Evolutionary conservation across 2,329 filamentous ascomycete species (phyloP), one percentile per base, ranked within the genome.

Genomic region (Ophiostoma triangulosporum): DNA sequence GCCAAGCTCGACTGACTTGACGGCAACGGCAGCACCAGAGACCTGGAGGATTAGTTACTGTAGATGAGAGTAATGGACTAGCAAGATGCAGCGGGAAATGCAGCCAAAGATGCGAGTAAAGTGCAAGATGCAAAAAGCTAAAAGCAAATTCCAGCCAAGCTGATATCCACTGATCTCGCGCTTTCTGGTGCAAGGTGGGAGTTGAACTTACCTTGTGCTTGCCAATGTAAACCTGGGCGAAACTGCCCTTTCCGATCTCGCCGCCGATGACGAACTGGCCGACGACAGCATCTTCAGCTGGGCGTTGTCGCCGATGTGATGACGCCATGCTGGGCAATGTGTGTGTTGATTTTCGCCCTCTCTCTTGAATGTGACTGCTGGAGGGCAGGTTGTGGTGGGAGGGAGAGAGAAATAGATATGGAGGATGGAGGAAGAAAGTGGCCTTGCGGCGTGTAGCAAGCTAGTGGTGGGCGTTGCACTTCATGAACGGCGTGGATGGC

Each of bases 241-340:
- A 98, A 73, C 93, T 97, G 58, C 93, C 93, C 71, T 93, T 93
- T 59, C 93, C 93, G 66, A 97, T 96, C 71, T 96, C 88, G 61
- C 69, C 43, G 36, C 59, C 60, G 52, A 62, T 57, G 45, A 59
- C 46, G 26, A 62, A 62, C 48, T 61, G 56, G 48, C 60, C 60
- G 29, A 60, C 48, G 14, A 57, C 45, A 31, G 56, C 55, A 43
- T 61, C 60, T 14, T 58, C 59, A n/a, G 54, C 52, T 31, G 43
- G 54, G 11, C 55, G 54, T 31, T 56, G 51, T 15, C 57, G 57
- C 29, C 54, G 49, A 40, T 55, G 52, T 15, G 53, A 53, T 11
- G 57, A 58, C 35, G 58, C 55, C 32, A 56, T 52, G 53, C 33
- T 52, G 50, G 56, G 48, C 43, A 31, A 27, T 52, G 32, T 52